Conservation (phyloP, 371 early-diverging fungal genomes). For the Lichtheimia hyalospora region DNA sequence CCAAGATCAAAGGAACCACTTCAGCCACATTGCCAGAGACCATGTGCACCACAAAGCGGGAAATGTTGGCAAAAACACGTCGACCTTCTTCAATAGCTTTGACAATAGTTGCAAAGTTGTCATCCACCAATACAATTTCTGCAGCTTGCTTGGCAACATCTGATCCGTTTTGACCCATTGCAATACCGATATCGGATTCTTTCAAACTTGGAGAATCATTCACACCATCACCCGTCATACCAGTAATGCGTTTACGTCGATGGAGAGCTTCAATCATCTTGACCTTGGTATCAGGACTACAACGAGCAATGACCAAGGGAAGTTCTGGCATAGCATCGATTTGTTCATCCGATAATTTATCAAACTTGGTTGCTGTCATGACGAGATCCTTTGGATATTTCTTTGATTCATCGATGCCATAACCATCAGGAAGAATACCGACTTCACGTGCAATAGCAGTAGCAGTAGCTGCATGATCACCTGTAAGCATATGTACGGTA, state of each 20-base stretch:
- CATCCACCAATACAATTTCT: slow-evolving; percentile 87
- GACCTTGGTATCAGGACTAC: slow-evolving; percentile 95
- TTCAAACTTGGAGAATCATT: slow-evolving; percentile 93
- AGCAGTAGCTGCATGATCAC: slow-evolving; percentile 93
- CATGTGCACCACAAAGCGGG: slow-evolving; percentile 90
- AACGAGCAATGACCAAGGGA: slow-evolving; percentile 92
- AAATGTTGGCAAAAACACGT: slow-evolving; percentile 88
- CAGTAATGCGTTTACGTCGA: slow-evolving; percentile 64
- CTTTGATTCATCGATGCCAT: background rate
- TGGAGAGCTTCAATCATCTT: slow-evolving; percentile 96
- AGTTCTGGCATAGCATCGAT: slow-evolving; percentile 78
- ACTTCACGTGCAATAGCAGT: slow-evolving; percentile 91
- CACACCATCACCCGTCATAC: slow-evolving; percentile 86
- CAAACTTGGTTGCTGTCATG: slow-evolving; percentile 86
- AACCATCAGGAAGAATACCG: slow-evolving; percentile 64
- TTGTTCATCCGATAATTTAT: slow-evolving; percentile 76
- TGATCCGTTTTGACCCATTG: slow-evolving; percentile 90
- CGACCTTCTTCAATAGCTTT: slow-evolving; percentile 85
- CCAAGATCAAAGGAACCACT: slow-evolving; percentile 69
- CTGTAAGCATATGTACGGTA: slow-evolving; percentile 94
- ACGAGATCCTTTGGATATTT: slow-evolving; percentile 41
- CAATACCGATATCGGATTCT: slow-evolving; percentile 91
- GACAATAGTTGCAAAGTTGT: slow-evolving; percentile 88
- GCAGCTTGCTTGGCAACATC: slow-evolving; percentile 93
- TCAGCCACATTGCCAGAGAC: slow-evolving; percentile 85